Conservation (phyloP, 2,329 filamentous ascomycete genomes). For the Huntiella abstrusa region DNA sequence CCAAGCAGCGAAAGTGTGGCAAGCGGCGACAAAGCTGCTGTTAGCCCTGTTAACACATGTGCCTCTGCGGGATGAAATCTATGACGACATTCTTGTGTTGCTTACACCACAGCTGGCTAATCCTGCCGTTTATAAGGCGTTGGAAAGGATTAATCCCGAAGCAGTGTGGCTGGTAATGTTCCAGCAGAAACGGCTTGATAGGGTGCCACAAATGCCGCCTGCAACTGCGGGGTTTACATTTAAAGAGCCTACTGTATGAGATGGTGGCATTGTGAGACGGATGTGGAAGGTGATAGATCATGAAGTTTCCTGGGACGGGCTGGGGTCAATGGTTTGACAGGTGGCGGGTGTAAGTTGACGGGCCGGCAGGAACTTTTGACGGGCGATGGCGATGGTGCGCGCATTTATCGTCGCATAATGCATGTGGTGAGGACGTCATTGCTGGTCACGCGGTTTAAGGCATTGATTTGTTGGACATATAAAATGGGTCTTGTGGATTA, state of each 20-base stretch:
- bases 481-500: conserved; percentile 65
- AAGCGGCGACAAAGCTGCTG: conserved; percentile 39
- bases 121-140: conserved; percentile 30
- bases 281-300: no score
- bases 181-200: conserved; percentile 15
- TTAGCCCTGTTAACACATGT: conserved; percentile 43
- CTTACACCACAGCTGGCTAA: conserved; percentile 32
- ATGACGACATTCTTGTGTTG: conserved; percentile 51
- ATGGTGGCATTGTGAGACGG: no score
- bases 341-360: no score
- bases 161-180: conserved; percentile 54
- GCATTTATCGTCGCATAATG: no score
- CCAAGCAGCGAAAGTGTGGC: conserved; percentile 45
- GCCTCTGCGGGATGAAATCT: conserved; percentile 44
- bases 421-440: no score
- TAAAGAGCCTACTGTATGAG: not conserved
- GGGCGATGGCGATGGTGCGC: no score
- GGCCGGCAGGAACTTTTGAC: no score
- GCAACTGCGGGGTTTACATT: conserved; percentile 26
- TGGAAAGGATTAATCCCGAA: conserved; percentile 51
- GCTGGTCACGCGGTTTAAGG: no score
- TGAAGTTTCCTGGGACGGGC: no score
- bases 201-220: conserved; percentile 18
- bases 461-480: no score
- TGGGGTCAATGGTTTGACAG: no score